phyloP scores from a whole-genome alignment of 805 yeast genomes.

The Suhomyces emberorum region DNA sequence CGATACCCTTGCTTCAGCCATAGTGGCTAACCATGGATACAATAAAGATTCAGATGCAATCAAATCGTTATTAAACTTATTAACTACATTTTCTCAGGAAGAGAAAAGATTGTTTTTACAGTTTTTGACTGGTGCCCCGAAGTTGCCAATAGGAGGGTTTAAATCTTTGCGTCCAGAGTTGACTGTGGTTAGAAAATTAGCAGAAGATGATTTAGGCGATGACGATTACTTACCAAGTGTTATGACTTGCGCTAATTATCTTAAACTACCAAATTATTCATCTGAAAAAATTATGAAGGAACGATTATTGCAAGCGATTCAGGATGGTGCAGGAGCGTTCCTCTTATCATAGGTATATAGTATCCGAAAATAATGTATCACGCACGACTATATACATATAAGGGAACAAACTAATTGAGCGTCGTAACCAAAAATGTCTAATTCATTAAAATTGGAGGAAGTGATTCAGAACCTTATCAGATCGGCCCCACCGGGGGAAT shows the following conservation, averaged over 20 bases:
- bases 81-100: constrained; percentile 49
- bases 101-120: constrained; percentile 76
- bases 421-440: constrained; percentile 1
- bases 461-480: constrained; percentile 30
- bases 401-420: not conserved
- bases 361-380: no score
- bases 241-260: constrained; percentile 96
- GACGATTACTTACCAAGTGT: constrained; percentile 93
- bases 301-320: constrained; percentile 65
- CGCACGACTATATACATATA: not conserved
- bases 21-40: constrained; percentile 91
- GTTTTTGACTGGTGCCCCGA: constrained; percentile 91
- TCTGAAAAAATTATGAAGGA: constrained; percentile 54
- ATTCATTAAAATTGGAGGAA: constrained; percentile 13
- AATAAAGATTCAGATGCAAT: constrained; percentile 64
- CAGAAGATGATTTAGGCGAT: constrained; percentile 64
- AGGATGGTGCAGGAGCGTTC: constrained; percentile 88
- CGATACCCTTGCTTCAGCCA: constrained; percentile 53
- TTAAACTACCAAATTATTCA: constrained; percentile 83
- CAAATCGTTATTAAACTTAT: constrained; percentile 54
- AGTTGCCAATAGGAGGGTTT: constrained; percentile 91
- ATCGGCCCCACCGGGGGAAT: constrained; percentile 40
- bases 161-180: constrained; percentile 74
- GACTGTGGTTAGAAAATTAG: constrained; percentile 80
- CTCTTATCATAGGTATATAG: constrained; percentile 56